Base-by-base conservation (phyloP, 2,329 filamentous ascomycete genomes). In the Xylariaceae sp. region DNA sequence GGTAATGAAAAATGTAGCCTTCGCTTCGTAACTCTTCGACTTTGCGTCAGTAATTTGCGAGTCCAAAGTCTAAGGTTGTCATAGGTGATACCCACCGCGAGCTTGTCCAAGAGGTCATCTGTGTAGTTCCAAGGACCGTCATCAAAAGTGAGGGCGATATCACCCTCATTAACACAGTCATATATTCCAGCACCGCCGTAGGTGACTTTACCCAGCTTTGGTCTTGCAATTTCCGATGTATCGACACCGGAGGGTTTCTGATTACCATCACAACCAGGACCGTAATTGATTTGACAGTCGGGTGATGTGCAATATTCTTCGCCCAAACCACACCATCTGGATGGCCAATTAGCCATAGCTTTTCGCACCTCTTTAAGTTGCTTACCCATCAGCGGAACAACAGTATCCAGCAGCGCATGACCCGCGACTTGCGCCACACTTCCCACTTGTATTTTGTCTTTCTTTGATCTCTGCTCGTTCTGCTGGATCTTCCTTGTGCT, bases 81-180 rank as follows among this genome's bases (percentile, higher is more conserved):
- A n/a, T 32, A 12, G 36, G 33, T 35, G 18, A 11, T 3, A 31
- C 56, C 14, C 57, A 66, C 64, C 36, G 59, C 55, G 41, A 66
- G 48, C 51, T 83, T 69, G 55, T 85, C 77, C 17, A 85, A 71
- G 17, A 86, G 71, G 53, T 81, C 75, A 32, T 68, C 65, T 3
- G 82, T 85, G 62, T 80, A 83, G n/a, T 72, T 67, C 48, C 75
- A 77, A 36, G 82, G 82, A 2, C 82, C 82, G 62, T 85, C 82
- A 55, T 85, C 82, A 56, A 78, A 85, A 1, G 82, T 85, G 48
- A 86, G 62, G 18, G 82, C 82, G 56, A 86, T 73, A 27, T 77
- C 78, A 45, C 80, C 77, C 7, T 75, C 70, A 42, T 72, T 70
- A 4, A 66, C 65, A 54, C 76, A 80, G 55, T 73, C 67, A 57